Evolutionary conservation across 495 filamentous ascomycete genomes (phyloP).

Genomic region (Immersiella caudata): DNA sequence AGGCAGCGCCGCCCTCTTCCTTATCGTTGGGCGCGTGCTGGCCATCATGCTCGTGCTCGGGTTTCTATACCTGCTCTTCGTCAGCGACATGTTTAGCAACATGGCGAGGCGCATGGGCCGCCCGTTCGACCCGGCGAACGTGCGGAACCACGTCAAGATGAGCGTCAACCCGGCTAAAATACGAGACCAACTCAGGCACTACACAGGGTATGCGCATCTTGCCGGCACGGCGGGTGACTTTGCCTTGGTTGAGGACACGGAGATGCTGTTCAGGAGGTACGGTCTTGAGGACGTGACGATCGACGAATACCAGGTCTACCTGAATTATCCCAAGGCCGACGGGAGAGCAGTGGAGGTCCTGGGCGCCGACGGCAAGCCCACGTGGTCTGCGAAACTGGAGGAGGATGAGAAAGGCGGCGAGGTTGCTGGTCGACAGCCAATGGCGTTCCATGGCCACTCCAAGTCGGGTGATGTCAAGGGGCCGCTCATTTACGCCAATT

Average conservation of each 20-base stretch:
- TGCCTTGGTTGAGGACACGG: constrained; percentile 77
- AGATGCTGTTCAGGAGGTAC: constrained; percentile 68
- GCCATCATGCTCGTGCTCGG: constrained; percentile 73
- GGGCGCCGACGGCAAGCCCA: constrained; percentile 60
- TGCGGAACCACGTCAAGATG: constrained; percentile 68
- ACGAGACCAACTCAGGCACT: constrained; percentile 66
- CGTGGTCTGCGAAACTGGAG: constrained; percentile 85
- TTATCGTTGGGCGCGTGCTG: constrained; percentile 66
- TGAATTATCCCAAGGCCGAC: constrained; percentile 82
- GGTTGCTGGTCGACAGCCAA: constrained; percentile 61
- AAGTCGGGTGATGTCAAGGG: constrained; percentile 87
- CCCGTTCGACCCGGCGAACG: constrained; percentile 68
- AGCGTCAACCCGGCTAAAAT: constrained; percentile 70
- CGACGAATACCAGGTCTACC: constrained; percentile 82
- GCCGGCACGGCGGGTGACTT: constrained; percentile 90
- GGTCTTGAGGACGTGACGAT: constrained; percentile 71
- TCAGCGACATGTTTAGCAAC: constrained; percentile 74
- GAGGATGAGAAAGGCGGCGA: constrained; percentile 64
- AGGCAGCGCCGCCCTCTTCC: constrained; percentile 36
- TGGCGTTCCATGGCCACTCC: constrained; percentile 86
- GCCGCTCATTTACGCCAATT: constrained; percentile 92
- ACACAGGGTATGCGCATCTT: constrained; percentile 80
- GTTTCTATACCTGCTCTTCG: constrained; percentile 80
- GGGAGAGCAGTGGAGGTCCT: constrained; percentile 83
- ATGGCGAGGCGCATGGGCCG: constrained; percentile 54